Percentiles rank a stretch among this genome's conserved stretches.
Conservation (phyloP, 1,284 basidiomycete genomes). For the Pisolithus thermaeus region DNA sequence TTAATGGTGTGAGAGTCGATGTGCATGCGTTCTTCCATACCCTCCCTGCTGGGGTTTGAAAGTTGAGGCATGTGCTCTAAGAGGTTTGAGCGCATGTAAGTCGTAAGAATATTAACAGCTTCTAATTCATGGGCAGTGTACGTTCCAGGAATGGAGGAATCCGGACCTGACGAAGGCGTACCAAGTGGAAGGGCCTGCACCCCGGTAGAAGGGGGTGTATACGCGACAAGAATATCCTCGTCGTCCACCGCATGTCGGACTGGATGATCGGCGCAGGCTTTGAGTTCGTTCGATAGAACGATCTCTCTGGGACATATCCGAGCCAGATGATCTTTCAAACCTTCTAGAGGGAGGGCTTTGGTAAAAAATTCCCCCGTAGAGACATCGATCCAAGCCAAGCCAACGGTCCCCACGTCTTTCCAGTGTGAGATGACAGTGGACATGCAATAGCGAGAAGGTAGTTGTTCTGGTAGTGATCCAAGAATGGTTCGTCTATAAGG, state of each 20-base stretch:
- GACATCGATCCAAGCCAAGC: slow-evolving; percentile 91
- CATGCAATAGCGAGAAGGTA: slow-evolving; percentile 74
- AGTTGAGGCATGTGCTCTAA: slow-evolving; percentile 76
- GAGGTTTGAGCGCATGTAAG: slow-evolving; percentile 66
- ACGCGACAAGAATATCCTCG: slow-evolving; percentile 50
- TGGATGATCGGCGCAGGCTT: slow-evolving; percentile 34
- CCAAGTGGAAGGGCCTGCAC: slow-evolving; percentile 1
- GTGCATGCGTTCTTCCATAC: slow-evolving; percentile 63
- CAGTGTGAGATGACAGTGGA: slow-evolving; percentile 4
- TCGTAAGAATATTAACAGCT: slow-evolving; percentile 65
- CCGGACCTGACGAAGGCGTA: slow-evolving; percentile 7
- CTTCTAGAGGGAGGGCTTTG: slow-evolving; percentile 49
- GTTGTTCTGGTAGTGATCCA: slow-evolving; percentile 82
- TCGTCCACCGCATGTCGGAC: slow-evolving; percentile 43
- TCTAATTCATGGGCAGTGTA: slow-evolving; percentile 41
- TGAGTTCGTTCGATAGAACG: slow-evolving; percentile 55
- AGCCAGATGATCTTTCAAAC: slow-evolving; percentile 77
- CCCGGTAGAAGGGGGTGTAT: slow-evolving; percentile 20
- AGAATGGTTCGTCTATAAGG: slow-evolving; percentile 83
- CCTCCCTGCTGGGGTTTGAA: slow-evolving; percentile 56
- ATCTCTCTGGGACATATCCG: slow-evolving; percentile 81
- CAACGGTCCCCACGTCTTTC: slow-evolving; percentile 23
- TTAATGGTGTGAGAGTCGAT: slow-evolving; percentile 89
- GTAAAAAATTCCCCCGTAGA: slow-evolving; percentile 93
- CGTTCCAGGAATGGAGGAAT: slow-evolving; percentile 10